Evolutionary conservation across 1,284 basidiomycete genomes (phyloP), one percentile per base, ranked within the genome.

Genomic region (Tilletia indica): DNA sequence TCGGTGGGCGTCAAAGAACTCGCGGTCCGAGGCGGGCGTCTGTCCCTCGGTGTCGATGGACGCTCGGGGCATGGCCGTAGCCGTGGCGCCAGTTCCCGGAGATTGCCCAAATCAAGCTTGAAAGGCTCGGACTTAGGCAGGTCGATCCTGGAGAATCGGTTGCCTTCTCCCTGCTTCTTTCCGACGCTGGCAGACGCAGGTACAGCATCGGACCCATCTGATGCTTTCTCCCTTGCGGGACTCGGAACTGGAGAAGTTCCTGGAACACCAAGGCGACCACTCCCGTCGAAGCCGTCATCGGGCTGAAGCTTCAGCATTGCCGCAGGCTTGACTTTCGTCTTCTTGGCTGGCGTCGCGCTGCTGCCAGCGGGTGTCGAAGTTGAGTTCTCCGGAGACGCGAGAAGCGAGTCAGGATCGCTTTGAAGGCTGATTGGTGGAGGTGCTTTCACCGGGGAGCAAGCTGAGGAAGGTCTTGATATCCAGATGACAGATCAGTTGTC

Each of bases 71-170:
- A 73, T 61, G 21, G 70, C 68, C 14, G 61, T 9, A 39, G 61
- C 38, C 4, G 36, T 19, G 34, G 31, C 61, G 6, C 38, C 38
- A 39, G 16, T 39, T 14, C 71, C 48, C 72, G 49, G 9, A 71
- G 69, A 42, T 70, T 70, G 42, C 74, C 74, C 25, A 79, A 69
- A 19, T 77, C 75, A 68, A 81, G 36, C 11, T 73, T 76, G 73
- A 81, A 81, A 31, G 80, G 80, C 69, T 81, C 80, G 2, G 78
- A 76, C 70, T 72, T 72, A 11, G 80, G 78, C 78, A 81, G 79
- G 69, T 80, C 80, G 47, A 81, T 76, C 72, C 76, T 77, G 34
- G 77, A 78, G 71, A 77, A 74, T 9, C 14, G 61, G 11, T 39
- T 47, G 48, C 36, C 9, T 45, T 63, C 56, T 38, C 16, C 31